A percentile compares a stretch with the other conserved stretches of the same genome.
These are phyloP conservation scores for Thelonectria discophora DNA, from an alignment of 2,329 filamentous ascomycete genomes.

Conservation along the genomic window DNA sequence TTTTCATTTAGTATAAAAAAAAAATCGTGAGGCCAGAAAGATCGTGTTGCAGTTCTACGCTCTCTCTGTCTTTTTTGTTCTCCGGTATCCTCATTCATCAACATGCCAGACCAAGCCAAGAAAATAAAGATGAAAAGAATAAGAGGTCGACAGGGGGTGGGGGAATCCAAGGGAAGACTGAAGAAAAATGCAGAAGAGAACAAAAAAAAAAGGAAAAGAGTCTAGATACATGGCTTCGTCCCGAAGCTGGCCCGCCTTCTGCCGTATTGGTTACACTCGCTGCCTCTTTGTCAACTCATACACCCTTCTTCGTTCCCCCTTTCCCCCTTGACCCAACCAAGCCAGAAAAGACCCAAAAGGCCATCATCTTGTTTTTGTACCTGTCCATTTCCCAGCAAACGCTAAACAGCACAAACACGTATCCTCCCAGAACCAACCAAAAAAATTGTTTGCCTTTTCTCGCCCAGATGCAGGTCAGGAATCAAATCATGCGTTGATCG, in stretches of 20 bases:
- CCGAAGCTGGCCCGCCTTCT: constrained; percentile 18
- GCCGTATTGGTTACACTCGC: constrained; percentile 18
- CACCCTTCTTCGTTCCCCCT: constrained; percentile 10
- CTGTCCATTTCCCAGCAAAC: constrained; percentile 34
- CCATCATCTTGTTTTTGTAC: constrained; percentile 20
- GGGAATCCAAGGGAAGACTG: constrained; percentile 25
- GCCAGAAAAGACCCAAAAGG: constrained; percentile 10
- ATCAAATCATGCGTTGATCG: constrained; percentile 48
- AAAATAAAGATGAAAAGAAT: constrained; percentile 21
- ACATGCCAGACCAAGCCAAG: constrained; percentile 13
- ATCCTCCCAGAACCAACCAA: constrained; percentile 23
- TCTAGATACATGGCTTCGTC: constrained; percentile 40
- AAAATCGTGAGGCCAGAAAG: constrained; percentile 15
- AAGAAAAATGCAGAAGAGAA: constrained; percentile 18
- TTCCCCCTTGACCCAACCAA: constrained; percentile 20
- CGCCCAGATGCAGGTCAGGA: background rate
- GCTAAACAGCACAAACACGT: constrained; percentile 41
- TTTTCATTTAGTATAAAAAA: background rate
- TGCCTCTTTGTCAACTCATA: constrained; percentile 12
- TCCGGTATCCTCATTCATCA: constrained; percentile 6
- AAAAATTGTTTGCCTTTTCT: constrained; percentile 15
- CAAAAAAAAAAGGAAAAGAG: constrained; percentile 23
- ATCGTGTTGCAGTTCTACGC: constrained; percentile 36
- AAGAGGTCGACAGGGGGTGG: constrained; percentile 28
- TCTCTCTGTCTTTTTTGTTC: constrained; percentile 34